A percentile compares a stretch with the other conserved stretches of the same genome.
Conservation (phyloP, 2,329 filamentous ascomycete species). For the Penicillium sp. region DNA sequence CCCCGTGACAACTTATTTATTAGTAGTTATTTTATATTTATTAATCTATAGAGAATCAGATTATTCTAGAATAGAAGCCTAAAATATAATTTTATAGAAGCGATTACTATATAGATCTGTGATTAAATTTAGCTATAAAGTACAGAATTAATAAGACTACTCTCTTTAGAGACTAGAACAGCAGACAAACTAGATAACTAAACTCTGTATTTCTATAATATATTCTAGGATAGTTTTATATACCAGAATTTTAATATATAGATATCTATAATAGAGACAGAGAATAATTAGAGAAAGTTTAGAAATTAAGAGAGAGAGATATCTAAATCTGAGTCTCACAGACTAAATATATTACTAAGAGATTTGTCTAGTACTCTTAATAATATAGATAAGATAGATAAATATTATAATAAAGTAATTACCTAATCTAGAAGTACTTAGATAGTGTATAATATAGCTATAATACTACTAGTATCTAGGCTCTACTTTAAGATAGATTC, state of each 20-base stretch:
- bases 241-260: constrained; percentile 21
- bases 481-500: no score
- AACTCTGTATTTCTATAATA: constrained; percentile 24
- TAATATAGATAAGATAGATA: no score
- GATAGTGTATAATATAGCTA: no score
- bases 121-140: constrained; percentile 22
- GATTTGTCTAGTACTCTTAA: no score
- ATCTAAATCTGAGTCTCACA: no score
- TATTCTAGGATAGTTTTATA: constrained; percentile 27
- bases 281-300: neutral
- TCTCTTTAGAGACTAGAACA: constrained; percentile 24
- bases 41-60: constrained; percentile 17
- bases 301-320: no score
- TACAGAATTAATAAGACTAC: constrained; percentile 11
- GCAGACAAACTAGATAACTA: neutral
- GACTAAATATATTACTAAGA: no score
- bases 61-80: constrained; percentile 19
- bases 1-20: no score
- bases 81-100: constrained; percentile 20
- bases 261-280: constrained; percentile 27
- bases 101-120: constrained; percentile 13
- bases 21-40: no score
- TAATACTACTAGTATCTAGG: no score
- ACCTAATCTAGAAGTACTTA: no score
- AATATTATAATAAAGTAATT: no score